These are phyloP conservation scores for Chrysoporthe cubensis DNA, from an alignment of 2,329 filamentous ascomycete species.

Conservation along the genomic window DNA sequence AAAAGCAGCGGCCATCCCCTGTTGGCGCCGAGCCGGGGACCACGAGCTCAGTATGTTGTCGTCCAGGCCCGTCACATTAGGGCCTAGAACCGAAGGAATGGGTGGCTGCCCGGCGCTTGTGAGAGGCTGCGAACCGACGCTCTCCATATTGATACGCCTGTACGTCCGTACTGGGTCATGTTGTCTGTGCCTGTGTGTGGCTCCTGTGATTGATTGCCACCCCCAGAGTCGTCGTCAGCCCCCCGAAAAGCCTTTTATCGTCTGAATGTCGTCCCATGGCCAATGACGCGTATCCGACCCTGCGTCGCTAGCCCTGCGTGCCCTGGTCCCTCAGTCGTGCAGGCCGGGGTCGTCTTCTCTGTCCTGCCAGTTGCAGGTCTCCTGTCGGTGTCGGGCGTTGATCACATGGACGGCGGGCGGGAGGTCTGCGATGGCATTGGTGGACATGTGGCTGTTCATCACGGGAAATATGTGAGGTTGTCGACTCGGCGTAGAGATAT, in stretches of 20 bases:
- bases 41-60: background rate
- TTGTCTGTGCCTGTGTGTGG: background rate
- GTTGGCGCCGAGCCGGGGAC: background rate
- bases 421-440: background rate
- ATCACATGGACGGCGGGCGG: background rate
- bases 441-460: background rate
- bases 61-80: background rate
- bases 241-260: background rate
- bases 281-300: background rate
- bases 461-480: background rate
- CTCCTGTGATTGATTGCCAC: background rate
- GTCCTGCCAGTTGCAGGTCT: background rate
- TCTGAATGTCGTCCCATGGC: background rate
- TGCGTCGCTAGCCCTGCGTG: background rate
- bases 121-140: background rate
- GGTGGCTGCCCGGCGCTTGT: background rate
- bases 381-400: background rate
- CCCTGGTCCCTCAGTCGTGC: background rate
- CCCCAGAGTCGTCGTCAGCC: background rate
- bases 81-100: background rate
- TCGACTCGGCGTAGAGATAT: background rate
- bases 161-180: background rate
- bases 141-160: background rate
- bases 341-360: background rate
- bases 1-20: background rate